Base-by-base conservation (phyloP, 2,329 filamentous ascomycete genomes). In the Stachybotrys elegans region DNA sequence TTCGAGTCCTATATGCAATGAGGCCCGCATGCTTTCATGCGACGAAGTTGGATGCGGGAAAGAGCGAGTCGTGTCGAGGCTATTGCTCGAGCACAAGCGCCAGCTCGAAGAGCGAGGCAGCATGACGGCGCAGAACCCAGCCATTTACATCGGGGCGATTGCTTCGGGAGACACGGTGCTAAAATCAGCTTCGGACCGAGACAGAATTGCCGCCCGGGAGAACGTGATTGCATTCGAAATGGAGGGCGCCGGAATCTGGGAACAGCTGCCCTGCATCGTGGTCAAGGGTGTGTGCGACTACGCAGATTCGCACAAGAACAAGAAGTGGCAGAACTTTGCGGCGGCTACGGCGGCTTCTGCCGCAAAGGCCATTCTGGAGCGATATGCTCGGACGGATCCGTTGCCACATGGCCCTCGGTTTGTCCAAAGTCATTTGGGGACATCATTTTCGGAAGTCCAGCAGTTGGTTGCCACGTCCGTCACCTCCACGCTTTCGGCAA, bases 161-260 rank as follows among this genome's bases (percentile, higher is more conserved):
- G 69, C 57, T 4, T 70, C 66, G 1, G 66, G 60, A 13, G 61
- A 72, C 40, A 57, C 54, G 2, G 64, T 73, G 2, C 65, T 74
- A 46, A 69, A 66, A 35, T 62, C 61, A 22, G 22, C 38, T 38
- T 19, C 21, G n/a, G 45, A 57, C 7, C 57, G 68, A n/a, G 66
- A 70, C 40, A 14, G 22, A 19, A 48, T 67, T 16, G 55, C 63
- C 9, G 32, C 42, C 9, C 6, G 44, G 31, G 42, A 52, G 0
- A 19, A 27, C 3, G 37, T 58, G 2, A 51, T 63, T 8, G 59
- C 45, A 1, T 62, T 62, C 22, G 60, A 63, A 44, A 61, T 59
- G 59, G 59, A 60, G 41, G 53, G 55, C 1, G 57, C 57, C 3
- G 59, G 59, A 1, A 37, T 57, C 1, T 58, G 50, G 51, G 51